Evolutionary conservation across 257 asterid species (phyloP).

Genomic region (Solanum chilense): DNA sequence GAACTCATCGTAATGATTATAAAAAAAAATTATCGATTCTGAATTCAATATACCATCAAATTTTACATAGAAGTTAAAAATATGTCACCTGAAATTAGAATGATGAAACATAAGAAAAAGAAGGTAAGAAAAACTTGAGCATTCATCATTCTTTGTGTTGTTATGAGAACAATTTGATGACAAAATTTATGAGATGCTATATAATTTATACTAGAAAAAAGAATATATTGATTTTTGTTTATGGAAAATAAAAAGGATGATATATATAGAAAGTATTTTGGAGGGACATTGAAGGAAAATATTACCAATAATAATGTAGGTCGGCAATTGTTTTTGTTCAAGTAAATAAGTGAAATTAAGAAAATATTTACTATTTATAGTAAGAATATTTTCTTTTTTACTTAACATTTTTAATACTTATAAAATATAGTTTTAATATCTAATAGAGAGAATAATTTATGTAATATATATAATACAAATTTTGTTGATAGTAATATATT

Average conservation of each 20-base stretch:
- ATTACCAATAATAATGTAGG: neutral
- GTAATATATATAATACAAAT: no score
- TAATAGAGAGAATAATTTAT: neutral
- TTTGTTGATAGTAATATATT: neutral
- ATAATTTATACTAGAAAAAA: no score
- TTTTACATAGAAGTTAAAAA: neutral
- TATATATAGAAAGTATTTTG: neutral
- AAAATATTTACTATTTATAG: neutral
- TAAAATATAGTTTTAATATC: no score
- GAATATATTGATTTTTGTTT: neutral
- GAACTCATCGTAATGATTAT: neutral
- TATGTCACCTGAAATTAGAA: slow-evolving; percentile 16
- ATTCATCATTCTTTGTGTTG: slow-evolving; percentile 1
- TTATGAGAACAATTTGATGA: neutral
- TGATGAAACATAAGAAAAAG: neutral
- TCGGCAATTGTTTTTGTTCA: neutral
- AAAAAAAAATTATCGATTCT: neutral
- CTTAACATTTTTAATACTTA: no score
- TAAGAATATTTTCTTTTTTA: neutral
- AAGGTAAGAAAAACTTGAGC: neutral
- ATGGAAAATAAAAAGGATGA: neutral
- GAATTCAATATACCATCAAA: neutral
- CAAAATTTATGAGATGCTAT: neutral
- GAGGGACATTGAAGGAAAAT: neutral
- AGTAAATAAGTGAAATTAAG: no score